Percentiles rank a stretch among this genome's conserved stretches.
Evolutionary conservation across 257 asterid species (phyloP).

Genomic region (Solanum chaucha): DNA sequence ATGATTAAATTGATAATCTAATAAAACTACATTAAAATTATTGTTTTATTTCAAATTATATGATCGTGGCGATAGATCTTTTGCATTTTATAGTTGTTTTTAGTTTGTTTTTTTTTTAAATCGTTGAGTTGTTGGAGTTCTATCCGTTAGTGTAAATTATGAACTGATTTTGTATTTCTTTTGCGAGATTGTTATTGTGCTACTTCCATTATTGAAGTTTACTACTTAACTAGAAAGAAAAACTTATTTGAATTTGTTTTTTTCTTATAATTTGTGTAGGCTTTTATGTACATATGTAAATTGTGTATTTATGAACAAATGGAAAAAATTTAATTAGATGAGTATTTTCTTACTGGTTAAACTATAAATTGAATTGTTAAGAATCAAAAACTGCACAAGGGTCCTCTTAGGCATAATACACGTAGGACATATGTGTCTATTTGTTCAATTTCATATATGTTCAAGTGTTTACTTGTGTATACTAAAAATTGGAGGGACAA

Average conservation of each 20-base stretch:
- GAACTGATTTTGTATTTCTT: too few relatives aligned
- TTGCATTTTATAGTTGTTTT: neutral
- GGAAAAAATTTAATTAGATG: too few relatives aligned
- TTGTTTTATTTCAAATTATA: neutral
- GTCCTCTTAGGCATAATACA: accelerated
- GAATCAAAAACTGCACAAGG: too few relatives aligned
- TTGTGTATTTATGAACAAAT: neutral
- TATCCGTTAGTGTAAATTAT: accelerated
- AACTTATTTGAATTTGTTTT: neutral
- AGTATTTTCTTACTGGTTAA: too few relatives aligned
- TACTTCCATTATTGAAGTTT: neutral
- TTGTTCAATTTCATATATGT: too few relatives aligned
- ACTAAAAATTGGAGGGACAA: too few relatives aligned
- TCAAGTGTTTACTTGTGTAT: accelerated
- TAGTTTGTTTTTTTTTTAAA: too few relatives aligned
- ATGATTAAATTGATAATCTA: neutral
- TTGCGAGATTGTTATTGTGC: neutral
- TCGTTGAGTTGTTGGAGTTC: neutral
- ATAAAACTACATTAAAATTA: too few relatives aligned
- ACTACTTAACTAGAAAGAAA: neutral
- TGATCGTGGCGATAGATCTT: neutral
- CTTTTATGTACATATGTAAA: neutral
- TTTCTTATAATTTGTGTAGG: too few relatives aligned
- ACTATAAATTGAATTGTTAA: accelerated
- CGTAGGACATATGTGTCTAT: too few relatives aligned